These are phyloP conservation scores for Sphaerostilbella broomeana DNA, from an alignment of 2,329 filamentous ascomycete genomes.

Conservation along the genomic window DNA sequence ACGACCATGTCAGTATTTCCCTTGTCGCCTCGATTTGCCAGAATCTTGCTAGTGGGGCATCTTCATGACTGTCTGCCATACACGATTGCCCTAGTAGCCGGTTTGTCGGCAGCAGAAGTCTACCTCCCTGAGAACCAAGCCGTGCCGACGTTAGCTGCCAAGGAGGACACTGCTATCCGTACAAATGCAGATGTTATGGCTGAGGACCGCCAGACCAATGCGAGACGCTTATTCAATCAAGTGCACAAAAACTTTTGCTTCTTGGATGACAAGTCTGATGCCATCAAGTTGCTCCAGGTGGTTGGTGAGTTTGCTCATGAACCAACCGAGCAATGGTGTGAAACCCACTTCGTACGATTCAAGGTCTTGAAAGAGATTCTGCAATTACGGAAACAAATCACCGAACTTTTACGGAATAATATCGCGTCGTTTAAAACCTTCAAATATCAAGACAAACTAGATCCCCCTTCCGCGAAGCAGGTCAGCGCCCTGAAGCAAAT, in stretches of 20 bases:
- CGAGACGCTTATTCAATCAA: slow-evolving; percentile 56
- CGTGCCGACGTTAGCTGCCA: slow-evolving; percentile 49
- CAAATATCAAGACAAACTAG: slow-evolving; percentile 49
- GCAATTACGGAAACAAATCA: slow-evolving; percentile 77
- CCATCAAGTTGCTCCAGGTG: slow-evolving; percentile 82
- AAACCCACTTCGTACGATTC: slow-evolving; percentile 73
- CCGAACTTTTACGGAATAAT: slow-evolving; percentile 69
- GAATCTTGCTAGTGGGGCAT: slow-evolving; percentile 85
- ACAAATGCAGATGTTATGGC: slow-evolving; percentile 64
- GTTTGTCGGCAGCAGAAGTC: slow-evolving; percentile 79
- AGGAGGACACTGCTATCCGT: slow-evolving; percentile 43
- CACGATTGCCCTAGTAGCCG: slow-evolving; percentile 81
- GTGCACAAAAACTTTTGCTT: slow-evolving; percentile 74
- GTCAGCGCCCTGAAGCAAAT: slow-evolving; percentile 83
- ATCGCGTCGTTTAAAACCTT: slow-evolving; percentile 58
- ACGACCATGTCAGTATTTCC: slow-evolving; percentile 83
- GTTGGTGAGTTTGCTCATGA: slow-evolving; percentile 81
- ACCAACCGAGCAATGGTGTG: slow-evolving; percentile 66
- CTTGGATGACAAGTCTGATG: slow-evolving; percentile 77
- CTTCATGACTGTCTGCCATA: slow-evolving; percentile 76
- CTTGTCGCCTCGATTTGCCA: slow-evolving; percentile 80
- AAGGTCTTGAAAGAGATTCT: slow-evolving; percentile 83
- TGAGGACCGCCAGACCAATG: slow-evolving; percentile 61
- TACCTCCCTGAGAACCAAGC: slow-evolving; percentile 79
- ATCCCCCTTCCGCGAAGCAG: slow-evolving; percentile 58